Percentiles rank a stretch among this genome's conserved stretches.
These are phyloP conservation scores for Tillandsia fasciculata DNA, from an alignment of 176 grass and related monocot species.

Conservation along the genomic window DNA sequence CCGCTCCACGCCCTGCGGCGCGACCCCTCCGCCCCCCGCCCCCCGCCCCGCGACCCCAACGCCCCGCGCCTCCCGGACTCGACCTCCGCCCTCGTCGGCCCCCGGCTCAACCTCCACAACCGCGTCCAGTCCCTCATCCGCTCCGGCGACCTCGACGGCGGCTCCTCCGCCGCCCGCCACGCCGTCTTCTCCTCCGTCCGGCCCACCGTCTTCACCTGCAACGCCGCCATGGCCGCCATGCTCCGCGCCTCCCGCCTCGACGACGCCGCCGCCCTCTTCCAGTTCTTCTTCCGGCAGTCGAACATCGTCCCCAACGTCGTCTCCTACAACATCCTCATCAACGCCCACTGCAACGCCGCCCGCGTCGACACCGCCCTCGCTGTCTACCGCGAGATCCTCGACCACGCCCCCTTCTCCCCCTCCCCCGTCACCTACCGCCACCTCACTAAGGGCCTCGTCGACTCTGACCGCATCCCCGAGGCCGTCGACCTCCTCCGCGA, in stretches of 20 bases:
- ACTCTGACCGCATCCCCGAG: conserved; percentile 27
- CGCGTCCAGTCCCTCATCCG: conserved; percentile 43
- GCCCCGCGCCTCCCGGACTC: conserved; percentile 37
- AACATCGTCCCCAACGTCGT: conserved; percentile 46
- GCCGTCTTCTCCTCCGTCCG: conserved; percentile 22
- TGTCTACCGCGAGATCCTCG: conserved; percentile 37
- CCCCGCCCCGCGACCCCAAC: conserved; percentile 18
- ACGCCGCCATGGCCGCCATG: conserved; percentile 42
- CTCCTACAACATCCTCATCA: conserved; percentile 55
- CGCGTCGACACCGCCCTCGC: conserved; percentile 28
- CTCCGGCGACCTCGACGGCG: conserved; percentile 36
- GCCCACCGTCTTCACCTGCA: conserved; percentile 64
- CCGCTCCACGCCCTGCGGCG: conserved; percentile 42
- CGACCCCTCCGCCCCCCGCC: conserved; percentile 23
- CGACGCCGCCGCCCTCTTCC: conserved; percentile 28
- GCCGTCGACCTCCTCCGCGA: conserved; percentile 34
- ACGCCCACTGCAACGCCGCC: conserved; percentile 29
- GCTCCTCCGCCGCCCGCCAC: conserved; percentile 20
- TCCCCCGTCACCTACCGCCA: conserved; percentile 38
- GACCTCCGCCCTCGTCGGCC: conserved; percentile 32
- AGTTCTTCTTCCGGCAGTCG: conserved; percentile 40
- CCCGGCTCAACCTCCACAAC: conserved; percentile 47
- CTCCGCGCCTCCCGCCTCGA: conserved; percentile 28
- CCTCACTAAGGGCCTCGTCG: conserved; percentile 51
- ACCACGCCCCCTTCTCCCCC: conserved; percentile 29